These are phyloP conservation scores for Clarireedia homoeocarpa DNA, from an alignment of 2,329 filamentous ascomycete genomes.

Conservation along the genomic window DNA sequence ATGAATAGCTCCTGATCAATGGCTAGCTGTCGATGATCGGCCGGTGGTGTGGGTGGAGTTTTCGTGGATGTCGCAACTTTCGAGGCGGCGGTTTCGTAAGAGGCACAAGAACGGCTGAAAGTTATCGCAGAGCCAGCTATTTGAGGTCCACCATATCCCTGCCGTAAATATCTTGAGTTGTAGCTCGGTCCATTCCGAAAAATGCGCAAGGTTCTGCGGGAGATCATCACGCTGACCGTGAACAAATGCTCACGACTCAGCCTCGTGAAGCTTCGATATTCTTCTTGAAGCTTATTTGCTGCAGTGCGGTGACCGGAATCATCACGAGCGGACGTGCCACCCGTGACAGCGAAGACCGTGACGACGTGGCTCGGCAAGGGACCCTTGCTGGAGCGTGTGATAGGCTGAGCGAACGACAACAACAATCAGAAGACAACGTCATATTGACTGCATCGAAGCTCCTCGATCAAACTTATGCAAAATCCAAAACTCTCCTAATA, in stretches of 20 bases:
- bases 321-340: neutral
- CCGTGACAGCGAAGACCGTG: neutral
- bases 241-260: neutral
- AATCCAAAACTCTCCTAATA: neutral
- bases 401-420: constrained; percentile 2
- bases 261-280: neutral
- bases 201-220: constrained; percentile 24
- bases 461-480: neutral
- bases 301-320: neutral
- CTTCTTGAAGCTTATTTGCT: neutral
- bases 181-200: constrained; percentile 11
- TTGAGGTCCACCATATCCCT: constrained; percentile 8
- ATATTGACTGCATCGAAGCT: constrained; percentile 6
- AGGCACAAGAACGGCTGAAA: constrained; percentile 27
- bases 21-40: constrained; percentile 53
- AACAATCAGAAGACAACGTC: constrained; percentile 21
- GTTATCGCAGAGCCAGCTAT: constrained; percentile 5
- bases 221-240: constrained; percentile 23
- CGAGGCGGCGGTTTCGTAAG: constrained; percentile 19
- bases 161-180: constrained; percentile 3
- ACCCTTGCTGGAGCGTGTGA: constrained; percentile 3
- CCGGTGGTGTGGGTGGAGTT: constrained; percentile 18
- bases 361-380: neutral
- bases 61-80: neutral
- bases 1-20: constrained; percentile 69